These are phyloP conservation scores for Sechiopsis laciniata DNA, from an alignment of 306 rosid species.

Conservation along the genomic window DNA sequence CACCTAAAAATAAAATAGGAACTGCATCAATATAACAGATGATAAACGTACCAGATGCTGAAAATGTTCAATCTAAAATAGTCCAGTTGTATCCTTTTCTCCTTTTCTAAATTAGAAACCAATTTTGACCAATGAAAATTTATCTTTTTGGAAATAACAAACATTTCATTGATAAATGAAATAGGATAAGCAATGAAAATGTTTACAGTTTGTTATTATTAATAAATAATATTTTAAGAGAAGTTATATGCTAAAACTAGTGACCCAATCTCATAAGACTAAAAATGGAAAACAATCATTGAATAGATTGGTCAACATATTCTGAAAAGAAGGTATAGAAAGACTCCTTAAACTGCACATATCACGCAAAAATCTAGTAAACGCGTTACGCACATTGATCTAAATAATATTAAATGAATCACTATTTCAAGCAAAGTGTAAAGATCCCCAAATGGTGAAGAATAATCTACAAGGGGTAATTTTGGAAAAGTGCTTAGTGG, in stretches of 20 bases:
- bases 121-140: not conserved
- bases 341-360: not conserved
- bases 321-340: constrained; percentile 6
- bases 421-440: too few species aligned
- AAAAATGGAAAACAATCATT: not conserved
- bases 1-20: constrained; percentile 31
- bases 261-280: not conserved
- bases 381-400: not conserved
- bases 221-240: not conserved
- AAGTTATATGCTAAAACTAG: constrained; percentile 1
- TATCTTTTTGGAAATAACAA: too few species aligned
- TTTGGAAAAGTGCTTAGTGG: too few species aligned
- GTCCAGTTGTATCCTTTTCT: not conserved
- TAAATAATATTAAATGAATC: not conserved
- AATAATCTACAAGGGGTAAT: too few species aligned
- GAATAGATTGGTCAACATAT: not conserved
- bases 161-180: too few species aligned
- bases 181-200: not conserved
- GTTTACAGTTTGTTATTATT: not conserved
- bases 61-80: not conserved
- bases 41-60: not conserved
- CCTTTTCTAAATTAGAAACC: not conserved
- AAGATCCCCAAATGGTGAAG: too few species aligned
- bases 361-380: not conserved
- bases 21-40: not conserved